Percentiles rank a stretch among this genome's conserved stretches.
Evolutionary conservation across 345 rosid species (phyloP).

Genomic region (Iberis pinnata): DNA sequence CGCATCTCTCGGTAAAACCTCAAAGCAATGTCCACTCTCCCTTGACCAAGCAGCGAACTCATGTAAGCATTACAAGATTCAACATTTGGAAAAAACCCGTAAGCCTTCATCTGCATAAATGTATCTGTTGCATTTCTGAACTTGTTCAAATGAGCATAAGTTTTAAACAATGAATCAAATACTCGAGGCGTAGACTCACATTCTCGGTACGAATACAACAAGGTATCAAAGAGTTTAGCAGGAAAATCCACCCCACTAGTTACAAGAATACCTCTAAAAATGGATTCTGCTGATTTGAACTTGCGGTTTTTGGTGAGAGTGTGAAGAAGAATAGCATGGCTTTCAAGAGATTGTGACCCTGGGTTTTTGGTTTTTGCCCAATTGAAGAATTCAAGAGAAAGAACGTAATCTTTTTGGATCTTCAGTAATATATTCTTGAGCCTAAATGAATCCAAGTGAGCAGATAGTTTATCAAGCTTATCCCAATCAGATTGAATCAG

Average conservation of each 20-base stretch:
- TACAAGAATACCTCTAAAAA: constrained; percentile 36
- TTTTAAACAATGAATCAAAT: constrained; percentile 63
- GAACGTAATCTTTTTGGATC: constrained; percentile 53
- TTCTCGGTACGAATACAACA: constrained; percentile 52
- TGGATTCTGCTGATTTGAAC: constrained; percentile 61
- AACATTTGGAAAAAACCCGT: constrained; percentile 53
- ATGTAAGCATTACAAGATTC: constrained; percentile 80
- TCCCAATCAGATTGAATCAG: constrained; percentile 77
- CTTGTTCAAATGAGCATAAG: constrained; percentile 61
- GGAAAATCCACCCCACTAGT: constrained; percentile 36
- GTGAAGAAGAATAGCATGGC: constrained; percentile 57
- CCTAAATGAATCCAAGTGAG: constrained; percentile 46
- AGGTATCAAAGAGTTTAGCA: constrained; percentile 47
- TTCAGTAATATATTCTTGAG: constrained; percentile 54
- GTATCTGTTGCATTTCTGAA: constrained; percentile 56
- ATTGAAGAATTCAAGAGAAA: constrained; percentile 68
- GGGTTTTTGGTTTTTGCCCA: constrained; percentile 50
- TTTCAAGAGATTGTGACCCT: constrained; percentile 45
- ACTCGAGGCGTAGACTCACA: constrained; percentile 73
- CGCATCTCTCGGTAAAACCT: constrained; percentile 59
- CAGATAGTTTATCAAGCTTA: constrained; percentile 39
- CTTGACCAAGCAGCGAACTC: constrained; percentile 51
- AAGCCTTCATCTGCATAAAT: constrained; percentile 56
- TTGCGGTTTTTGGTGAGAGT: constrained; percentile 56
- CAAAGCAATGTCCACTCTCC: constrained; percentile 58